Evolutionary conservation across 176 grass and related monocot species (phyloP).

Genomic region (Triticum dicoccoides): DNA sequence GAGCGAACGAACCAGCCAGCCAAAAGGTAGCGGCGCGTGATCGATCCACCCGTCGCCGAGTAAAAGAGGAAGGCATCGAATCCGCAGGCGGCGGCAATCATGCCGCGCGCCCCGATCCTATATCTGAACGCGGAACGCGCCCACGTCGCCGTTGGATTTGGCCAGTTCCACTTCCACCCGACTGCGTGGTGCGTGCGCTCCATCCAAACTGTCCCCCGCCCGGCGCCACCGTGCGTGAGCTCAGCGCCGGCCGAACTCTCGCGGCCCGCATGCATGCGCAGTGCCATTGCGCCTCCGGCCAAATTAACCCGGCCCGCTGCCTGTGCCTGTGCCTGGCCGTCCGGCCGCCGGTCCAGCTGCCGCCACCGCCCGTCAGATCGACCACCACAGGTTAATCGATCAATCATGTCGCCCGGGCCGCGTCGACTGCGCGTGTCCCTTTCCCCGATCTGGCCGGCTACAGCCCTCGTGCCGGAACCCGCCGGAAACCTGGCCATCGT

Average conservation of each 20-base stretch:
- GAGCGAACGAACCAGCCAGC: neutral
- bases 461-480: neutral
- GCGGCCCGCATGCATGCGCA: neutral
- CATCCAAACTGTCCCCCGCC: neutral
- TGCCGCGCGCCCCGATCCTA: neutral
- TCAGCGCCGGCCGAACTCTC: neutral
- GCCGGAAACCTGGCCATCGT: constrained; percentile 5
- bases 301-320: no score
- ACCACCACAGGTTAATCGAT: neutral
- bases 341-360: neutral
- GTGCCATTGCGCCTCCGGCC: neutral
- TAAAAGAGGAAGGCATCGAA: constrained; percentile 40
- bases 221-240: neutral
- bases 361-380: neutral
- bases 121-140: neutral
- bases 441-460: neutral
- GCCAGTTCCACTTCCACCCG: neutral
- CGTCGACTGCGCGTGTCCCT: neutral
- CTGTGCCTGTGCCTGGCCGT: no score
- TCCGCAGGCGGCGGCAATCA: neutral
- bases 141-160: neutral
- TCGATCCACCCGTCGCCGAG: neutral
- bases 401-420: neutral
- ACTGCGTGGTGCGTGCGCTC: neutral
- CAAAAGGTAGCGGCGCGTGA: neutral